phyloP scores from a whole-genome alignment of 1,284 basidiomycete genomes.

The Pseudozyma flocculosa region DNA sequence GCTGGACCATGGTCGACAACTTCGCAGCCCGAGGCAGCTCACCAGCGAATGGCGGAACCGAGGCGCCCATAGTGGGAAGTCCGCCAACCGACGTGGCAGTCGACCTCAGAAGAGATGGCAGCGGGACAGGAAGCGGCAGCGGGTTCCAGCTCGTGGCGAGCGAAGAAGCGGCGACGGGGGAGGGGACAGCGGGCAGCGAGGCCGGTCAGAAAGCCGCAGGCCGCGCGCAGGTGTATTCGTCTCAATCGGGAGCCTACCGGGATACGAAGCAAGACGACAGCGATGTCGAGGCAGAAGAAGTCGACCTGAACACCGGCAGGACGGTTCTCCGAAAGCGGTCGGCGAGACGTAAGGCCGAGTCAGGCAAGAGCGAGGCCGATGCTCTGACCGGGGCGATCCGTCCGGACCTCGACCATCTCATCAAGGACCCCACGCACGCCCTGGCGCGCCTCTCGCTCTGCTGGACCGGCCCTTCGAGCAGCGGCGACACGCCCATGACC shows the following conservation, averaged over 20 bases:
- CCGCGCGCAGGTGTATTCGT: too few relatives aligned
- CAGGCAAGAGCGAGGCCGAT: slow-evolving; percentile 25
- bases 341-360: slow-evolving; percentile 12
- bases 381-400: slow-evolving; percentile 16
- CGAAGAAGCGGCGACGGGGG: slow-evolving; percentile 5
- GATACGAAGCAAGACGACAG: neutral
- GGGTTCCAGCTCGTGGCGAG: slow-evolving; percentile 26
- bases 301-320: slow-evolving; percentile 29
- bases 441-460: slow-evolving; percentile 20
- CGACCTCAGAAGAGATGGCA: slow-evolving; percentile 9
- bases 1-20: slow-evolving; percentile 42
- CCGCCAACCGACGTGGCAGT: slow-evolving; percentile 30
- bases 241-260: too few relatives aligned
- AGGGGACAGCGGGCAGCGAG: too few relatives aligned
- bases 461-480: slow-evolving; percentile 7
- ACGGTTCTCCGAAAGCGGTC: slow-evolving; percentile 10
- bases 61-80: slow-evolving; percentile 29
- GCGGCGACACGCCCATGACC: too few relatives aligned
- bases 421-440: slow-evolving; percentile 29
- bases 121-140: neutral
- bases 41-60: neutral
- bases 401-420: slow-evolving; percentile 16
- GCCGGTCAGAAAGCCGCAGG: too few relatives aligned
- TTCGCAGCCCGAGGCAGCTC: neutral
- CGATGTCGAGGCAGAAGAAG: slow-evolving; percentile 21